These are phyloP conservation scores for Saururus chinensis DNA, from an alignment of 164 flowering plant genomes.

Conservation along the genomic window DNA sequence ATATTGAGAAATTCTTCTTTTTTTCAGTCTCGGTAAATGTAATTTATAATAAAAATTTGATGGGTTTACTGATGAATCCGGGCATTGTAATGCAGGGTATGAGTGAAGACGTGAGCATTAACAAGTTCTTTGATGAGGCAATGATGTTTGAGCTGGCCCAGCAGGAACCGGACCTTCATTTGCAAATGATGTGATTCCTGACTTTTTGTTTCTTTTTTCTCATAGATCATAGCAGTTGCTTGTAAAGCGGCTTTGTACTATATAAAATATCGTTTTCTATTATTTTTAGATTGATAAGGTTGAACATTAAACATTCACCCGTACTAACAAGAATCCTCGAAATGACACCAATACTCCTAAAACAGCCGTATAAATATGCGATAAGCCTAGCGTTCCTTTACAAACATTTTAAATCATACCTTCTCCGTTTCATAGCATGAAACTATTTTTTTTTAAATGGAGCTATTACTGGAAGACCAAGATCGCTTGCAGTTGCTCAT, in stretches of 20 bases:
- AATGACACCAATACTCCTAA: not conserved
- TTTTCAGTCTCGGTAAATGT: not conserved
- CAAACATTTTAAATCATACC: no score
- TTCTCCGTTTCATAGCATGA: no score
- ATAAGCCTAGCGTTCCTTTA: no score
- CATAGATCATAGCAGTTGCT: not conserved
- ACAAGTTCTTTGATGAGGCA: conserved; percentile 95
- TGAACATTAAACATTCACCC: no score
- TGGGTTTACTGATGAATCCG: not conserved
- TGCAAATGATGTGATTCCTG: conserved; percentile 6
- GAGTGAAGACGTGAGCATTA: conserved; percentile 97
- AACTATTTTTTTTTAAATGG: no score
- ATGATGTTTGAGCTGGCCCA: conserved; percentile 91
- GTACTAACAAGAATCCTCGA: not conserved
- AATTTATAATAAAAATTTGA: not conserved
- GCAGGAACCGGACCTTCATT: conserved; percentile 73
- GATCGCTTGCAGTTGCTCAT: no score
- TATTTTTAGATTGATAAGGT: no score
- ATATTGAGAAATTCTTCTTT: not conserved
- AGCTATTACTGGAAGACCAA: no score
- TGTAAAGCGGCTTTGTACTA: not conserved
- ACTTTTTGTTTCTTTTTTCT: no score
- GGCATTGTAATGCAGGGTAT: conserved; percentile 50
- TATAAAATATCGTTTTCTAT: not conserved
- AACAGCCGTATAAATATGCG: no score